A percentile compares a stretch with the other conserved stretches of the same genome.
Conservation (phyloP, 352 stramenopile species). For the Pythium myriotylum region DNA sequence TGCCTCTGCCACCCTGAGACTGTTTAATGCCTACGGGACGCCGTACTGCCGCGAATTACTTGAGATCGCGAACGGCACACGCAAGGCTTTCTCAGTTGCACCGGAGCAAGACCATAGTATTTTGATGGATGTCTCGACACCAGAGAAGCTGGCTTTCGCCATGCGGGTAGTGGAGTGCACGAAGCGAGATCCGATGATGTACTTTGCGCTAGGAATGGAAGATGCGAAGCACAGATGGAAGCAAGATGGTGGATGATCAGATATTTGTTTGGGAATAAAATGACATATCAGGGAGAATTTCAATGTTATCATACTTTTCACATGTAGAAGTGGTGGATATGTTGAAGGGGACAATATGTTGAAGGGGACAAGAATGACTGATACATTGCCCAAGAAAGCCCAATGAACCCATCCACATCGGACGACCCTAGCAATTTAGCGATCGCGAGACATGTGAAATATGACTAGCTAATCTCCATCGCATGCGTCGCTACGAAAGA, state of each 20-base stretch:
- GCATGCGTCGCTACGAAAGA: too few species aligned
- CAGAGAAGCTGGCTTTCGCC: slow-evolving; percentile 7
- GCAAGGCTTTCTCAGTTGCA: neutral
- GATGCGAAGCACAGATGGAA: slow-evolving; percentile 5
- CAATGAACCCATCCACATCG: too few species aligned
- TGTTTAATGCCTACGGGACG: slow-evolving; percentile 15
- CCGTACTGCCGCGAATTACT: slow-evolving; percentile 15
- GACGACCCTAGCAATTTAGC: too few species aligned
- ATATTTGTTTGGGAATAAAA: too few species aligned
- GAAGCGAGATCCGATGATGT: neutral
- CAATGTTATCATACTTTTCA: too few species aligned
- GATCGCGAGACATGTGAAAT: too few species aligned
- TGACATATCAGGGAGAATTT: too few species aligned
- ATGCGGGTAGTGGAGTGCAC: slow-evolving; percentile 1
- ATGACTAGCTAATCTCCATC: too few species aligned
- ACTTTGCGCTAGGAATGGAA: slow-evolving; percentile 5
- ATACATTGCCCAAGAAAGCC: too few species aligned
- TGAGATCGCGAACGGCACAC: slow-evolving; percentile 8
- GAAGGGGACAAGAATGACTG: too few species aligned
- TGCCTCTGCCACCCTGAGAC: neutral
- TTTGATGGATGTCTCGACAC: slow-evolving; percentile 18
- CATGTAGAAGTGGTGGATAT: too few species aligned
- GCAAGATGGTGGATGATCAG: neutral
- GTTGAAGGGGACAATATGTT: too few species aligned
- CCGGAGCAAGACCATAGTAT: neutral